Evolutionary conservation across 768 basidiomycete genomes (phyloP).

Genomic region (Clitopilus hobsonii): DNA sequence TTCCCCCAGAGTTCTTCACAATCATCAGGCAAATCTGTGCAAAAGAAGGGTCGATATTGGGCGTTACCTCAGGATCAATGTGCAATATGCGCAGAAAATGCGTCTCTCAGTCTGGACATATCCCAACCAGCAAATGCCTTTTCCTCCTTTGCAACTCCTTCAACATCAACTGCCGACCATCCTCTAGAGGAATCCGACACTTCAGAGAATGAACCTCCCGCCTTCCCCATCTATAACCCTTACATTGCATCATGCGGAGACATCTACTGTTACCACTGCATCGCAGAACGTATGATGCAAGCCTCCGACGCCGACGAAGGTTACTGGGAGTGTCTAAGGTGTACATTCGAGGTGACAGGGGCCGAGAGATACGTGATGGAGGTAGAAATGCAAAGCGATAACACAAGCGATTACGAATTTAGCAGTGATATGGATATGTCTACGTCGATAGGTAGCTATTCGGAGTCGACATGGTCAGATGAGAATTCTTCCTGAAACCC

Average conservation of each 20-base stretch:
- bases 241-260: slow-evolving; percentile 85
- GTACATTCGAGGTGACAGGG: slow-evolving; percentile 57
- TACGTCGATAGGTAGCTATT: slow-evolving; percentile 49
- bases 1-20: slow-evolving; percentile 24
- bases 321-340: slow-evolving; percentile 84
- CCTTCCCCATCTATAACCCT: slow-evolving; percentile 71
- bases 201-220: slow-evolving; percentile 39
- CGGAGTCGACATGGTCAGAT: slow-evolving; percentile 40
- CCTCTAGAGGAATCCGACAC: slow-evolving; percentile 8
- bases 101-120: slow-evolving; percentile 54
- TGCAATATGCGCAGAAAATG: slow-evolving; percentile 84
- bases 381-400: slow-evolving; percentile 31
- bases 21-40: slow-evolving; percentile 3
- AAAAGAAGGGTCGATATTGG: slow-evolving; percentile 59
- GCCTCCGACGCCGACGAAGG: slow-evolving; percentile 61
- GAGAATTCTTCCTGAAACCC: slow-evolving; percentile 6
- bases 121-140: slow-evolving; percentile 50
- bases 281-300: slow-evolving; percentile 77
- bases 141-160: slow-evolving; percentile 23
- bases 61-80: slow-evolving; percentile 72
- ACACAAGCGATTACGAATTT: slow-evolving; percentile 56
- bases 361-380: slow-evolving; percentile 58
- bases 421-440: slow-evolving; percentile 50
- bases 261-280: slow-evolving; percentile 90
- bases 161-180: slow-evolving; percentile 15